A percentile compares a stretch with the other conserved stretches of the same genome.
Conservation (phyloP, 345 rosid genomes). For the Arabidopsis arenosa region DNA sequence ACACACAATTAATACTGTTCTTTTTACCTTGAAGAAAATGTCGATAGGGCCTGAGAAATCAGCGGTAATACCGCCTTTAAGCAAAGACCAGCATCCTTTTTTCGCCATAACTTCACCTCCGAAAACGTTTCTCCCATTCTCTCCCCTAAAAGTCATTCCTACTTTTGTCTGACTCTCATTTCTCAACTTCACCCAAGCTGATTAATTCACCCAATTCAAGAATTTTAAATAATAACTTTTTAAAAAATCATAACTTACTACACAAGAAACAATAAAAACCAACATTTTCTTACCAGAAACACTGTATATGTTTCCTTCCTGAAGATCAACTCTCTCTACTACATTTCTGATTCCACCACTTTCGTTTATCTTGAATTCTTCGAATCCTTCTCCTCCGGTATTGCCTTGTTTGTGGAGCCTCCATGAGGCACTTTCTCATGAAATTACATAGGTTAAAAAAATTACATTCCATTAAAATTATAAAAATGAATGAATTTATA, state of each 20-base stretch:
- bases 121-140: constrained; percentile 40
- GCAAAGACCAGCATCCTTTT: constrained; percentile 75
- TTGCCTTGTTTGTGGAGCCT: constrained; percentile 48
- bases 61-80: constrained; percentile 66
- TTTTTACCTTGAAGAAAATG: constrained; percentile 56
- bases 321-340: constrained; percentile 50
- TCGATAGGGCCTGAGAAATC: constrained; percentile 53
- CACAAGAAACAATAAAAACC: constrained; percentile 18
- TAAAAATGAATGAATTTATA: neutral
- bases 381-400: constrained; percentile 48
- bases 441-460: neutral
- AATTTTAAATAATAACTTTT: neutral
- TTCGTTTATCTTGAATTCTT: constrained; percentile 50
- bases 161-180: constrained; percentile 51
- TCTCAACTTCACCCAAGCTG: constrained; percentile 71
- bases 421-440: constrained; percentile 65
- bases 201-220: constrained; percentile 42
- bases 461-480: neutral
- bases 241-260: neutral
- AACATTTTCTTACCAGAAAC: constrained; percentile 53
- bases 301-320: constrained; percentile 54
- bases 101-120: constrained; percentile 57
- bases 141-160: constrained; percentile 43
- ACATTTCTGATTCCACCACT: constrained; percentile 39
- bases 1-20: neutral